These are phyloP conservation scores for Eucalyptus marginata DNA, from an alignment of 345 rosid species.

Conservation along the genomic window DNA sequence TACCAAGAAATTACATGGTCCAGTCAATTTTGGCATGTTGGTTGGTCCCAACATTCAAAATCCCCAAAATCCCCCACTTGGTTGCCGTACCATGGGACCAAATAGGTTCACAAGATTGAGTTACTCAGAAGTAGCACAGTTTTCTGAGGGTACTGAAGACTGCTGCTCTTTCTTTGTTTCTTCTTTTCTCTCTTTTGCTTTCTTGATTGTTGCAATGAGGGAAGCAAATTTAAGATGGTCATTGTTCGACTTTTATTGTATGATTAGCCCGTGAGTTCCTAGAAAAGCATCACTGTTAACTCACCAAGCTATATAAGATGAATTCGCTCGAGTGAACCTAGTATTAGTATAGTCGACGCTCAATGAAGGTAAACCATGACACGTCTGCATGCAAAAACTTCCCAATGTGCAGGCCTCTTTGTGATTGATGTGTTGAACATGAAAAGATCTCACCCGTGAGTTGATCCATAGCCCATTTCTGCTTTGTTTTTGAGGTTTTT, in stretches of 20 bases:
- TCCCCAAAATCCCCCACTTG: not conserved
- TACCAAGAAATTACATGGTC: not conserved
- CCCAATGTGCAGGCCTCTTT: not conserved
- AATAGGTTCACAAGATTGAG: not conserved
- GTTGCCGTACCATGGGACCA: not conserved
- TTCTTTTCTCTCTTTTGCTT: not conserved
- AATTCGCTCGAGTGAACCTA: not conserved
- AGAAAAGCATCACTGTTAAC: not conserved
- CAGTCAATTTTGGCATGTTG: not conserved
- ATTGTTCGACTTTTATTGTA: not conserved
- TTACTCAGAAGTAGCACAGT: not conserved
- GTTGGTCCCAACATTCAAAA: not conserved
- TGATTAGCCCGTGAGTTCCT: not conserved
- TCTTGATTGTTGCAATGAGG: not conserved
- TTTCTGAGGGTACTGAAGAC: not conserved
- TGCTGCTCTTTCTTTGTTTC: not conserved
- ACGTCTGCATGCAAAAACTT: not conserved
- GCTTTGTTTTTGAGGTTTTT: not conserved
- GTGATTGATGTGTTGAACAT: not conserved
- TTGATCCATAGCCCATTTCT: not conserved
- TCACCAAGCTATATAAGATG: not conserved
- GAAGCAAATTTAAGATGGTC: not conserved
- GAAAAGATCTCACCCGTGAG: not conserved
- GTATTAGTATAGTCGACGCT: not conserved
- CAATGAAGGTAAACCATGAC: not conserved